A percentile compares a stretch with the other conserved stretches of the same genome.
Evolutionary conservation across 2,329 filamentous ascomycete species (phyloP).

Genomic region (Neofusicoccum cordaticola): DNA sequence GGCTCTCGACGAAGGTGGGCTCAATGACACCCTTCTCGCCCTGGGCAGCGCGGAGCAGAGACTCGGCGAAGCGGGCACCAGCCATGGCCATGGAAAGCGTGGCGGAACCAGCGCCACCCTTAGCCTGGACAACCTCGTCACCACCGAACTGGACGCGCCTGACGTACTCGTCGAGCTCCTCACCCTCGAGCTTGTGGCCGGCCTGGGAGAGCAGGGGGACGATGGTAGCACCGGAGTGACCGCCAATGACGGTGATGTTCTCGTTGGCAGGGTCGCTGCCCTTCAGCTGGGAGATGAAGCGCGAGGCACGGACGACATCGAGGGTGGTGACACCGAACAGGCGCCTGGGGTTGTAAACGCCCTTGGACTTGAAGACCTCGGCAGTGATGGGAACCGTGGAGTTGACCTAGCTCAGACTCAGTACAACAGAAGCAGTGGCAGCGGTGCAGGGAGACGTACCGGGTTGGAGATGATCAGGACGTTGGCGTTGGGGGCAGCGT

Average conservation of each 20-base stretch:
- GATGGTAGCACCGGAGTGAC: constrained; percentile 97
- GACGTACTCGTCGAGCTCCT: constrained; percentile 73
- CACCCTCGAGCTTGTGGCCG: constrained; percentile 77
- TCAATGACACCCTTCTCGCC: constrained; percentile 94
- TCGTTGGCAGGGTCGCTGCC: constrained; percentile 84
- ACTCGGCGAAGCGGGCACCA: constrained; percentile 81
- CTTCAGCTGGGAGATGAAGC: constrained; percentile 97
- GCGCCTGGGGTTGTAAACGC: constrained; percentile 98
- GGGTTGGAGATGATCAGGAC: constrained; percentile 98
- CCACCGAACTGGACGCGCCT: constrained; percentile 97
- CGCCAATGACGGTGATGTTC: constrained; percentile 93
- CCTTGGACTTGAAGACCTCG: constrained; percentile 92
- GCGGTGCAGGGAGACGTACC: constrained; percentile 45
- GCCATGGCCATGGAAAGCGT: constrained; percentile 99
- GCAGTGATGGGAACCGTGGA: constrained; percentile 96
- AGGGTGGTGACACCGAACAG: constrained; percentile 99
- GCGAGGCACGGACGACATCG: constrained; percentile 93
- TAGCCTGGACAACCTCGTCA: constrained; percentile 98
- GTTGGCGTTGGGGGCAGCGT: constrained; percentile 87
- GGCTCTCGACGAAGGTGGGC: constrained; percentile 95
- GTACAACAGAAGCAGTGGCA: constrained; percentile 4
- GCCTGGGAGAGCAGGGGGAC: constrained; percentile 96
- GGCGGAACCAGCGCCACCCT: constrained; percentile 94
- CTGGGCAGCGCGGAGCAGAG: constrained; percentile 84
- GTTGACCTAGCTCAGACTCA: constrained; percentile 64